A percentile compares a stretch with the other conserved stretches of the same genome.
Evolutionary conservation across 2,329 filamentous ascomycete genomes (phyloP).

Genomic region (Fusarium duplospermum): DNA sequence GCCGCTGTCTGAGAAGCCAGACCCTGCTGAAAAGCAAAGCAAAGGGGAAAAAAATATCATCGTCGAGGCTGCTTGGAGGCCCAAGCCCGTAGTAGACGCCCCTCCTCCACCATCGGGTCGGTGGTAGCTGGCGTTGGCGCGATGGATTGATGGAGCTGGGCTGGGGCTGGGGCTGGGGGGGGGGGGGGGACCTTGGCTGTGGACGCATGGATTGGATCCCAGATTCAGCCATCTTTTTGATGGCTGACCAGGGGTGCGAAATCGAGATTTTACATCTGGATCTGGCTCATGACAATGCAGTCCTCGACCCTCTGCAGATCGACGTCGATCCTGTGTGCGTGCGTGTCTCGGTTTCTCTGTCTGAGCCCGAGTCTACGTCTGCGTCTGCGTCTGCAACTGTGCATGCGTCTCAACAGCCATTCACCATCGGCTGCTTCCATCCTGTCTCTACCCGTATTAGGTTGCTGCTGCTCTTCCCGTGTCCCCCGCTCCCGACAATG

Average conservation of each 20-base stretch:
- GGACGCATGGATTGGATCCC: background rate
- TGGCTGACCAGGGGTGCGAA: conserved; percentile 25
- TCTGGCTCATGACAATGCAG: conserved; percentile 34
- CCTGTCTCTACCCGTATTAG: conserved; percentile 3
- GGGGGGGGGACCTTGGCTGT: background rate
- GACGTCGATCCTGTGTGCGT: conserved; percentile 39
- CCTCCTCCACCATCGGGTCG: background rate
- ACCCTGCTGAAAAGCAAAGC: background rate
- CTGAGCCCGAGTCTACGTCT: background rate
- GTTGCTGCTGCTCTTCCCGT: conserved; percentile 4
- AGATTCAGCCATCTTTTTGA: conserved; percentile 14
- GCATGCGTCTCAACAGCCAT: background rate
- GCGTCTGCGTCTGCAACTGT: background rate
- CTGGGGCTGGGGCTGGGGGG: background rate
- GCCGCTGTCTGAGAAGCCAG: background rate
- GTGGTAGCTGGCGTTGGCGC: conserved; percentile 1
- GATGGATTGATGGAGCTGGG: background rate
- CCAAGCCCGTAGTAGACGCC: background rate
- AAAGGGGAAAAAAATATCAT: background rate
- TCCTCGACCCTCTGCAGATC: conserved; percentile 36
- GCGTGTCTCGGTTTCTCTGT: conserved; percentile 21
- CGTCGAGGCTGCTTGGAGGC: background rate
- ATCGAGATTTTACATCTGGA: conserved; percentile 45
- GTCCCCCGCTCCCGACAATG: background rate
- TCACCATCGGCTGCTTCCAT: background rate